These are phyloP conservation scores for Berberis vulgaris DNA, from an alignment of 164 flowering plant genomes.

Conservation along the genomic window DNA sequence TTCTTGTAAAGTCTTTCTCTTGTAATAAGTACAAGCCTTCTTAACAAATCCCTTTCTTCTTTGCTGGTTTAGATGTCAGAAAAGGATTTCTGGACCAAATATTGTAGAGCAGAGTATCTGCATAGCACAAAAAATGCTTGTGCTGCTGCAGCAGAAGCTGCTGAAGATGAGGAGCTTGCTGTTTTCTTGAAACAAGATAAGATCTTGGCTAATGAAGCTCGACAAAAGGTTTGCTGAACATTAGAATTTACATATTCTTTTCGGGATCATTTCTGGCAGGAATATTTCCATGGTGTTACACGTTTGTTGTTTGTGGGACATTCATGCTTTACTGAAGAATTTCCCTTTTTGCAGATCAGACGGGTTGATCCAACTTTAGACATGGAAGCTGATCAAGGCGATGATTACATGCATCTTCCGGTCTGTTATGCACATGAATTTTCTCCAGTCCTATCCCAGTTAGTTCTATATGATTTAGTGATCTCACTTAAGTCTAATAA, in stretches of 20 bases:
- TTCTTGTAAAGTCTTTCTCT: too few species aligned
- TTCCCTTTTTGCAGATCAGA: conserved; percentile 50
- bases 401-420: conserved; percentile 87
- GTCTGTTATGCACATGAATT: conserved; percentile 28
- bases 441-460: too few species aligned
- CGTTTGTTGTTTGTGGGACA: not conserved
- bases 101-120: conserved; percentile 87
- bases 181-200: conserved; percentile 82
- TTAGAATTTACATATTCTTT: not conserved
- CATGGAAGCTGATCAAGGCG: conserved; percentile 95
- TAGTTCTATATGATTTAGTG: too few species aligned
- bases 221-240: conserved; percentile 48
- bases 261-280: not conserved
- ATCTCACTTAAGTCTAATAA: too few species aligned
- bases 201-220: conserved; percentile 73
- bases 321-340: conserved; percentile 1
- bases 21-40: too few species aligned
- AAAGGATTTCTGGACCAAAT: conserved; percentile 88
- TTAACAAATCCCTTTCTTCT: not conserved
- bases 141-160: conserved; percentile 98
- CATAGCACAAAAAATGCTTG: conserved; percentile 61
- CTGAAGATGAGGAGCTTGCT: conserved; percentile 97
- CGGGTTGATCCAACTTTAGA: conserved; percentile 92
- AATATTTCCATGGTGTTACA: not conserved
- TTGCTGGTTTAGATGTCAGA: conserved; percentile 61